Conservation (phyloP, 805 yeast genomes). For the Blastobotrys mokoenaii region DNA sequence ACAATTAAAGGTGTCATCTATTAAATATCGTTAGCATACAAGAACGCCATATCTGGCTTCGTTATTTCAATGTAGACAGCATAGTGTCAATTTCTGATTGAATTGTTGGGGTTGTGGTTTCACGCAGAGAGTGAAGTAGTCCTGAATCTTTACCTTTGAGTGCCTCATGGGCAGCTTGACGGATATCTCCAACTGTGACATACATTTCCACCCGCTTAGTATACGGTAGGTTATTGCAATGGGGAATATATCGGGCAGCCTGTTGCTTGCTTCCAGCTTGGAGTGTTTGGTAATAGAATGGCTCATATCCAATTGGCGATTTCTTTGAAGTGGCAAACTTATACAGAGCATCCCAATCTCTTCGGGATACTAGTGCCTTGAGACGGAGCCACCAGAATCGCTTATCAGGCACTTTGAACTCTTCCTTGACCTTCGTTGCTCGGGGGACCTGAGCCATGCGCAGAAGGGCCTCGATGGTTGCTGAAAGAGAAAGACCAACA, state of each 20-base stretch:
- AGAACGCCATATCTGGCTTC: too few species aligned
- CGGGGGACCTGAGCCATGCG: slow-evolving; percentile 40
- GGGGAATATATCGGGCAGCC: slow-evolving; percentile 50
- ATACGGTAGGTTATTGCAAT: slow-evolving; percentile 40
- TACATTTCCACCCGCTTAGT: slow-evolving; percentile 43
- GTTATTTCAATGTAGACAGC: background rate
- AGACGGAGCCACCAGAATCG: slow-evolving; percentile 49
- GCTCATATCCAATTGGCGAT: slow-evolving; percentile 65
- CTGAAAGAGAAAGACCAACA: slow-evolving; percentile 36
- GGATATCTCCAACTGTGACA: slow-evolving; percentile 41
- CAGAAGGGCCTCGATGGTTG: slow-evolving; percentile 41
- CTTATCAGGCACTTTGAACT: slow-evolving; percentile 48
- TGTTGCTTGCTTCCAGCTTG: slow-evolving; percentile 48
- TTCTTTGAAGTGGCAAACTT: slow-evolving; percentile 43
- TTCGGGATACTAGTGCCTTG: slow-evolving; percentile 37
- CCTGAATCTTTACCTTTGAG: slow-evolving; percentile 19
- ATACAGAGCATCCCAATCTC: slow-evolving; percentile 49
- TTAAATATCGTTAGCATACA: too few species aligned
- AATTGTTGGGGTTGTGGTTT: slow-evolving; percentile 13
- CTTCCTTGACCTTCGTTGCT: slow-evolving; percentile 42
- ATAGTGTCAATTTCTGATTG: slow-evolving; percentile 11
- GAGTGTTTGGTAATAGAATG: slow-evolving; percentile 49
- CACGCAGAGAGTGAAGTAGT: slow-evolving; percentile 15
- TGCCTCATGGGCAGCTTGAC: slow-evolving; percentile 27
- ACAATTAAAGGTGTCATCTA: too few species aligned